Conservation (phyloP, 2,329 filamentous ascomycete species). For the Chrysoporthe cubensis region DNA sequence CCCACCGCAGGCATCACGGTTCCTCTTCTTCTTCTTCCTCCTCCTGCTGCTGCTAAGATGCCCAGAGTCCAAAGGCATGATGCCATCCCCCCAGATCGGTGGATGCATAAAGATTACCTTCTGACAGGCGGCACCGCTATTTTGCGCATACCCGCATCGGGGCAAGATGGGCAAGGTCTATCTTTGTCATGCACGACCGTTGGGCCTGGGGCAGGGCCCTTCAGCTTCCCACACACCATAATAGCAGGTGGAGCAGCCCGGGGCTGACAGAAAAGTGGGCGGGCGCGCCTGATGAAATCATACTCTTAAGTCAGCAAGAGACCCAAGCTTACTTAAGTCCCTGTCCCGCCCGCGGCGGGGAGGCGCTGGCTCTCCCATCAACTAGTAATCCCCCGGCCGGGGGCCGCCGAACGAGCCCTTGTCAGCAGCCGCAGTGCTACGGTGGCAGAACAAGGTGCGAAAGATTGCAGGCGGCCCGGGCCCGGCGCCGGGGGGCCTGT, state of each 20-base stretch:
- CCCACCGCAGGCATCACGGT: no score
- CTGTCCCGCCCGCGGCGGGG: no score
- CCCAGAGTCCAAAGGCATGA: background rate
- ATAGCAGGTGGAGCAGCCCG: background rate
- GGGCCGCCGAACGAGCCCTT: no score
- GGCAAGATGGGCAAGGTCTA: background rate
- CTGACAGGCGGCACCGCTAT: background rate
- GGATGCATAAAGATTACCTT: conserved; percentile 5
- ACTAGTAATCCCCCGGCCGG: no score
- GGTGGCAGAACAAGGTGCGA: background rate
- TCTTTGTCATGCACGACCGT: conserved; percentile 1
- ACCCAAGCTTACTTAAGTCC: no score
- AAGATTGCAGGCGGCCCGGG: background rate
- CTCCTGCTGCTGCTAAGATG: no score
- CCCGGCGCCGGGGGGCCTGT: conserved; percentile 17
- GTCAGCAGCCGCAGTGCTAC: no score
- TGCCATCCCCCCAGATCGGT: background rate
- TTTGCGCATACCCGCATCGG: background rate
- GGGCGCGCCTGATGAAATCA: no score
- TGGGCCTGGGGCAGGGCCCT: background rate
- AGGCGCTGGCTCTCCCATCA: no score
- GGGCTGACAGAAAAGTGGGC: background rate
- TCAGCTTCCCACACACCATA: background rate
- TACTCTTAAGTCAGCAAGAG: no score
- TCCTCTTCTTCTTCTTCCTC: no score